Evolutionary conservation across 225 moss, liverwort and hornwort genomes (phyloP).

Genomic region (Physcomitrium patens): DNA sequence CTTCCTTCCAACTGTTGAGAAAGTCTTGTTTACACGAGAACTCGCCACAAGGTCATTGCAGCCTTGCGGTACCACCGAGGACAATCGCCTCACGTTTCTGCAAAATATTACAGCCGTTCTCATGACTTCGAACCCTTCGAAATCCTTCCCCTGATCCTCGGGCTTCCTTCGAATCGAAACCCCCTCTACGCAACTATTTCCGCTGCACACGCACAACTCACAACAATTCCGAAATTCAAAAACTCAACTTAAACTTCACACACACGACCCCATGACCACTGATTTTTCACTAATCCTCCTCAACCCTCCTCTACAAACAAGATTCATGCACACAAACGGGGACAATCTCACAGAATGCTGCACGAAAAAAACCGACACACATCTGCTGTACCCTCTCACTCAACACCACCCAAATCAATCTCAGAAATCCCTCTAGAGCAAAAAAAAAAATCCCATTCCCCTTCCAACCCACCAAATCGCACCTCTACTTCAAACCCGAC

Average conservation of each 20-base stretch:
- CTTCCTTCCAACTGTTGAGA: conserved; percentile 19
- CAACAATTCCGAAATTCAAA: conserved; percentile 22
- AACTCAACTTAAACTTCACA: neutral
- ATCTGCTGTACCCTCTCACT: conserved; percentile 5
- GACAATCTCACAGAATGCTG: neutral
- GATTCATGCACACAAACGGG: too few species aligned
- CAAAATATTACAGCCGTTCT: conserved; percentile 27
- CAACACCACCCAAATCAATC: neutral
- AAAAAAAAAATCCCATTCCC: neutral
- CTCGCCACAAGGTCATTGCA: conserved; percentile 21
- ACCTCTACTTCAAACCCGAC: neutral
- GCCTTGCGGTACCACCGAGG: conserved; percentile 28
- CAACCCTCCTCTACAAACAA: neutral
- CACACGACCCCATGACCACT: neutral
- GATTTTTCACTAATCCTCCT: conserved; percentile 3
- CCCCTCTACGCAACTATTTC: neutral
- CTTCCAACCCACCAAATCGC: neutral
- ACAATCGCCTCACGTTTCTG: conserved; percentile 42
- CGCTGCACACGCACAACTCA: conserved; percentile 10
- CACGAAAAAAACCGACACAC: neutral
- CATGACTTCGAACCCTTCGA: conserved; percentile 22
- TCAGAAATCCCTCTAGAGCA: neutral
- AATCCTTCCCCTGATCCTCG: neutral
- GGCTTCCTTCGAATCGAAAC: neutral
- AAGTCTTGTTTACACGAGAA: neutral